Evolutionary conservation across 495 filamentous ascomycete species (phyloP), one percentile per base, ranked within the genome.

Genomic region (Parachaetomium inaequale): DNA sequence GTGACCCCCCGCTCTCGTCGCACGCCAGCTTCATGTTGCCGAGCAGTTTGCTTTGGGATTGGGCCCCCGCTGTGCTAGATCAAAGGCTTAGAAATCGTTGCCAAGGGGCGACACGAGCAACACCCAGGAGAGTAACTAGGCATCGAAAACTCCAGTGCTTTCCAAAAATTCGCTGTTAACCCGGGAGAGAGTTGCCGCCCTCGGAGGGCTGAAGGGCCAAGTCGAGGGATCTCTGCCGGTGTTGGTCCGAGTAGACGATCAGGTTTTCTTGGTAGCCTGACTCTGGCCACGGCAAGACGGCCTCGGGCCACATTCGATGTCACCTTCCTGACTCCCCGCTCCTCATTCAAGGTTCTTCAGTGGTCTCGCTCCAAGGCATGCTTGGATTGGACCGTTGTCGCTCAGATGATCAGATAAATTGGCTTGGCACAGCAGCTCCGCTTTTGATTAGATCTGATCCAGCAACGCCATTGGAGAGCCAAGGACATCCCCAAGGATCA

Each of bases 391-490:
- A 12, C 32, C 34, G 26, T n/a, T 29, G 26, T 8, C 40, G 46
- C 61, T 67, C 65, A 71, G 69, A 65, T 67, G 63, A 69, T 71
- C 66, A 50, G 66, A 69, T 66, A 67, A 68, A 55, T 60, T 68
- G 46, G 60, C 62, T 68, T 67, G 65, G 65, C 65, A 19, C 54
- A 56, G 5, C 34, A 21, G 25, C 15, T 23, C 54, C 36, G 3
- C 32, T 40, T 23, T 31, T 51, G 31, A 49, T 52, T 34, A 57
- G 61, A 63, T 62, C 42, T 34, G 31, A 55, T 53, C 36, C 2
- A 4, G 15, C 1, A 19, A 0, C 1, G 0, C 36, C 0, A 58
- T 58, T 63, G 53, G 61, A 32, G 11, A 32, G 28, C 10, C n/a
- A 14, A 14, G 6, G 7, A 1, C 46, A 4, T 26, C 6, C 17